Percentiles rank a stretch among this genome's conserved stretches.
Evolutionary conservation across 2,329 filamentous ascomycete genomes (phyloP).

Genomic region (Diplodia seriata): DNA sequence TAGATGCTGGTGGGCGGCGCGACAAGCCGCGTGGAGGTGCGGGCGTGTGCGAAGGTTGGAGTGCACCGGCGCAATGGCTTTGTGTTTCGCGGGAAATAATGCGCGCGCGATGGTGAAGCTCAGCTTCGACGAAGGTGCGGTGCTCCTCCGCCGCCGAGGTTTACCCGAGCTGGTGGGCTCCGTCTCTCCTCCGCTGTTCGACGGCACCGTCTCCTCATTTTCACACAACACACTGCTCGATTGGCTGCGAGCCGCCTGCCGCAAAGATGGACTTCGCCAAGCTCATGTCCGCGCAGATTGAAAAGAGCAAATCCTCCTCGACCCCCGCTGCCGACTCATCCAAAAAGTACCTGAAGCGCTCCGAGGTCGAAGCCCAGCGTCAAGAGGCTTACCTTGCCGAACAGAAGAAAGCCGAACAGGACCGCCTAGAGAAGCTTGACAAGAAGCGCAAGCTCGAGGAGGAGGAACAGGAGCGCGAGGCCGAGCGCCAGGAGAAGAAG

Average conservation of each 20-base stretch:
- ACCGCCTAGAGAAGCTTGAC: conserved; percentile 71
- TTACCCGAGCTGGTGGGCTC: too few species aligned
- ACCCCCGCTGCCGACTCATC: conserved; percentile 40
- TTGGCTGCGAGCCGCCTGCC: background rate
- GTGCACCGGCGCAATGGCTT: conserved; percentile 17
- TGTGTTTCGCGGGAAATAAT: background rate
- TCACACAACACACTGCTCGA: background rate
- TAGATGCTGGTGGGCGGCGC: background rate
- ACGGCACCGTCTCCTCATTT: background rate
- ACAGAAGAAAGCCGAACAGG: conserved; percentile 74
- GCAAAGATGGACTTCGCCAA: conserved; percentile 88
- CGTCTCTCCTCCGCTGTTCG: background rate
- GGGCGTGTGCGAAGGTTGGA: background rate
- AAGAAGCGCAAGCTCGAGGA: conserved; percentile 91
- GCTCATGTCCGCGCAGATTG: conserved; percentile 90
- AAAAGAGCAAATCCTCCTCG: conserved; percentile 70
- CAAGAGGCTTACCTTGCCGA: conserved; percentile 81
- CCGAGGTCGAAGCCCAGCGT: conserved; percentile 84
- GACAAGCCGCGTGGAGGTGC: background rate
- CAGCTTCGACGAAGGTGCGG: conserved; percentile 3
- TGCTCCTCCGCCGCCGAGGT: conserved; percentile 3
- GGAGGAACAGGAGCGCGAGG: conserved; percentile 74
- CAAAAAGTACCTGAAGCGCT: conserved; percentile 81
- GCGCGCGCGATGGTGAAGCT: conserved; percentile 7
- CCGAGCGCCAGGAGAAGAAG: conserved; percentile 80